These are phyloP conservation scores for Scutellaria barbata DNA, from an alignment of 257 asterid genomes.

Conservation along the genomic window DNA sequence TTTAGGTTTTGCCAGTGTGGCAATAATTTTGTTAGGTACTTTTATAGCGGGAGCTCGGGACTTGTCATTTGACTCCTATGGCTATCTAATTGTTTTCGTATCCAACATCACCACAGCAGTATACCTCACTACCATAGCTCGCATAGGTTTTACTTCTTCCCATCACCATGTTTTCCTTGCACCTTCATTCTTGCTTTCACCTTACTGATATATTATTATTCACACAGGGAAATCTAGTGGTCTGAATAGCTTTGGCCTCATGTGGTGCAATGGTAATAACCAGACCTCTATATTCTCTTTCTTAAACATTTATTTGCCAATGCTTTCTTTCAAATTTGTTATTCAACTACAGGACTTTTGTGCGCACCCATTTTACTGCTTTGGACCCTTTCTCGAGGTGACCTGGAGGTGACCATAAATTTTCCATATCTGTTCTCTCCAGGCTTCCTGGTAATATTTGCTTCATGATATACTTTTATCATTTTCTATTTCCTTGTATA, in stretches of 20 bases:
- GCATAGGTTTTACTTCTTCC: slow-evolving; percentile 61
- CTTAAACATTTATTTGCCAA: slow-evolving; percentile 6
- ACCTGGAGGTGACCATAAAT: slow-evolving; percentile 64
- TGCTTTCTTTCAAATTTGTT: background rate
- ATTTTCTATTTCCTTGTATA: too few relatives aligned
- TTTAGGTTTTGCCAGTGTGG: slow-evolving; percentile 70
- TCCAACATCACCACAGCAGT: slow-evolving; percentile 85
- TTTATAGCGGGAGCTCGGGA: slow-evolving; percentile 93
- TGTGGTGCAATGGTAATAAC: slow-evolving; percentile 92
- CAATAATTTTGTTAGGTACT: slow-evolving; percentile 79
- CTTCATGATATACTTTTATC: background rate
- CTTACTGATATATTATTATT: slow-evolving; percentile 39
- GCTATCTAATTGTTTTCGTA: slow-evolving; percentile 74
- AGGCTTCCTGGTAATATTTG: slow-evolving; percentile 77
- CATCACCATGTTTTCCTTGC: slow-evolving; percentile 25
- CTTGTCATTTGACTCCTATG: slow-evolving; percentile 74
- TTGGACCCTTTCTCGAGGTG: slow-evolving; percentile 76
- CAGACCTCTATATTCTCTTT: background rate
- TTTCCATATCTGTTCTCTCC: slow-evolving; percentile 73
- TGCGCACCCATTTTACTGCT: slow-evolving; percentile 62
- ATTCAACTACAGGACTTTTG: slow-evolving; percentile 53
- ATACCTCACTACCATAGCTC: slow-evolving; percentile 90
- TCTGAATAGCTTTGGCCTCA: slow-evolving; percentile 93
- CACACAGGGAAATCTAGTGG: slow-evolving; percentile 87
- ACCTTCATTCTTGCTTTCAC: slow-evolving; percentile 29